These are phyloP conservation scores for Amanita subjunquillea DNA, from an alignment of 768 basidiomycete genomes.

Conservation along the genomic window DNA sequence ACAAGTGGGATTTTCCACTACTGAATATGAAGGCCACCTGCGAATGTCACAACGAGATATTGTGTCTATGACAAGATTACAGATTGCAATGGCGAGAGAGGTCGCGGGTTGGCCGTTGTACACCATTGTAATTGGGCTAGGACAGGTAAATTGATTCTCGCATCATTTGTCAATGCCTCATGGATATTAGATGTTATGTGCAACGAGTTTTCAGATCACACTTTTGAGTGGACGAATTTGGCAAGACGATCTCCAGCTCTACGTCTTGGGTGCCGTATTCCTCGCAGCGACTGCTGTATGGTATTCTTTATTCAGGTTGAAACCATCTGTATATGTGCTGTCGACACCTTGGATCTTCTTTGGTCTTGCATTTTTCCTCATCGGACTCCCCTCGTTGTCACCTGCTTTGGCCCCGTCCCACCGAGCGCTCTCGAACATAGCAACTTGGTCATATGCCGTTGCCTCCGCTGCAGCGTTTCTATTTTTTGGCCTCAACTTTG, in stretches of 20 bases:
- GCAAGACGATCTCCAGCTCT: constrained; percentile 71
- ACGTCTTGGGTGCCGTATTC: constrained; percentile 87
- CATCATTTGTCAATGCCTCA: constrained; percentile 2
- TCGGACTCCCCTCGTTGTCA: constrained; percentile 75
- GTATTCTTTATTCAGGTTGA: constrained; percentile 84
- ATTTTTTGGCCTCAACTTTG: constrained; percentile 94
- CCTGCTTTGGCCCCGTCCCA: constrained; percentile 49
- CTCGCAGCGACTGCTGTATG: constrained; percentile 77
- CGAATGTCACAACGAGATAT: constrained; percentile 40
- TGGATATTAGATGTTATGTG: constrained; percentile 60
- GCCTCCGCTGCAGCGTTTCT: constrained; percentile 90
- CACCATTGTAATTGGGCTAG: constrained; percentile 78
- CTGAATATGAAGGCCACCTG: constrained; percentile 33
- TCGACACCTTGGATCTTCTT: constrained; percentile 89
- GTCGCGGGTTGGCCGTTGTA: constrained; percentile 86
- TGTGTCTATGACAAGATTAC: constrained; percentile 73
- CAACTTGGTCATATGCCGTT: constrained; percentile 87
- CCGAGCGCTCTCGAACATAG: constrained; percentile 58
- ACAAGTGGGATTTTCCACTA: constrained; percentile 31
- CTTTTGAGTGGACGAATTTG: constrained; percentile 81
- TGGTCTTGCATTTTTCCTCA: constrained; percentile 83
- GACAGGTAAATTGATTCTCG: constrained; percentile 41
- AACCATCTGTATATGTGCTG: constrained; percentile 81
- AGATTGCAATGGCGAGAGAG: constrained; percentile 76
- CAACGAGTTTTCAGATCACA: constrained; percentile 93